Percentiles rank a stretch among this genome's conserved stretches.
These are phyloP conservation scores for Scleroderma citrinum DNA, from an alignment of 768 basidiomycete species.

Conservation along the genomic window DNA sequence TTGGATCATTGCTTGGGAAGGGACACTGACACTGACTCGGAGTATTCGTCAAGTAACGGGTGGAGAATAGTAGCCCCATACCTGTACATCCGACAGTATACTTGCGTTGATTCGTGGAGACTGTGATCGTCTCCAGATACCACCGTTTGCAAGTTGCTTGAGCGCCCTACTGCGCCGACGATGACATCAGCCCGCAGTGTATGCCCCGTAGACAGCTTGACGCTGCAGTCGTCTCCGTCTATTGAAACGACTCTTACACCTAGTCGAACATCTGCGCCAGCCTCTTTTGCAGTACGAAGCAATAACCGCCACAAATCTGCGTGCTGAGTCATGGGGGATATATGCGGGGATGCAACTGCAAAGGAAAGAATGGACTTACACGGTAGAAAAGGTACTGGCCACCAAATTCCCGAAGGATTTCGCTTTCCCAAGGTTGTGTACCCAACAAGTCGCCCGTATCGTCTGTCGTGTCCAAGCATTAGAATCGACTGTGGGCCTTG, in stretches of 20 bases:
- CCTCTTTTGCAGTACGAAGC: slow-evolving; percentile 38
- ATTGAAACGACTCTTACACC: slow-evolving; percentile 34
- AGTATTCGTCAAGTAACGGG: background rate
- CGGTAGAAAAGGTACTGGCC: slow-evolving; percentile 46
- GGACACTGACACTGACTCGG: slow-evolving; percentile 33
- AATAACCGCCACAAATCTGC: slow-evolving; percentile 46
- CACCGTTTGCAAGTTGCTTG: slow-evolving; percentile 36
- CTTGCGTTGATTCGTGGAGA: slow-evolving; percentile 21
- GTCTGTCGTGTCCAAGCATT: slow-evolving; percentile 27
- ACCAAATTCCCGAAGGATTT: slow-evolving; percentile 42
- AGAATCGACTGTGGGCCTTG: background rate
- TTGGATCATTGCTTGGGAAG: slow-evolving; percentile 33
- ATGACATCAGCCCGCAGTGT: slow-evolving; percentile 45
- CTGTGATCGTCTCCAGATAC: slow-evolving; percentile 17
- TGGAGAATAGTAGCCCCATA: slow-evolving; percentile 14
- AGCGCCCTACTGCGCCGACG: slow-evolving; percentile 55
- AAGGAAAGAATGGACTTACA: slow-evolving; percentile 25
- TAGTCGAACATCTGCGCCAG: slow-evolving; percentile 44
- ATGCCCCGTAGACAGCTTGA: slow-evolving; percentile 38
- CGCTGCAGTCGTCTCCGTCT: slow-evolving; percentile 27
- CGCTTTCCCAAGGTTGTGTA: slow-evolving; percentile 40
- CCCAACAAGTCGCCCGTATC: slow-evolving; percentile 41
- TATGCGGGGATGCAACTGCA: background rate
- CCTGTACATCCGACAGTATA: slow-evolving; percentile 40
- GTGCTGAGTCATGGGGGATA: slow-evolving; percentile 33